These are phyloP conservation scores for Jasminum sambac DNA, from an alignment of 257 asterid genomes.

Conservation along the genomic window DNA sequence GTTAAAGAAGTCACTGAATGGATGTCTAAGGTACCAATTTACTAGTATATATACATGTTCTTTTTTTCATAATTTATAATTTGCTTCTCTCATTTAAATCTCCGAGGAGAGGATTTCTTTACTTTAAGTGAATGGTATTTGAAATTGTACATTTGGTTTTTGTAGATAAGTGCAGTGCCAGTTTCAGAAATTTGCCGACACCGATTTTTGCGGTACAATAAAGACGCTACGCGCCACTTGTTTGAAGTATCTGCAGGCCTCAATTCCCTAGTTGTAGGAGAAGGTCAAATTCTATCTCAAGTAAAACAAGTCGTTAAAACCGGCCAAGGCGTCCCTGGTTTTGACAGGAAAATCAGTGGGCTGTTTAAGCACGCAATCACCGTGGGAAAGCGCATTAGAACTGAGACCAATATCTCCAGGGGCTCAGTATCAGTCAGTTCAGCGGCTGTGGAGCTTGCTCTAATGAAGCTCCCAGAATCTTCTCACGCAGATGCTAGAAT, in stretches of 20 bases:
- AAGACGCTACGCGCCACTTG: conserved; percentile 46
- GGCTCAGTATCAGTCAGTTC: conserved; percentile 59
- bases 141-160: conserved; percentile 10
- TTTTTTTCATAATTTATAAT: not conserved
- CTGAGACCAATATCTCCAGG: conserved; percentile 46
- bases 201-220: conserved; percentile 39
- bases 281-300: conserved; percentile 56
- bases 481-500: conserved; percentile 36
- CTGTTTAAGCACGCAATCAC: conserved; percentile 52
- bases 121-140: not conserved
- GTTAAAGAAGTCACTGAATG: conserved; percentile 55
- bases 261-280: conserved; percentile 52
- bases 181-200: conserved; percentile 40
- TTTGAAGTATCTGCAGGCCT: conserved; percentile 57
- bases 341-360: conserved; percentile 49
- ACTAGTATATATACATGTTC: too few relatives aligned
- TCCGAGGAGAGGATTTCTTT: not conserved
- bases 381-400: conserved; percentile 51
- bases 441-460: conserved; percentile 55
- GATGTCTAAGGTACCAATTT: conserved; percentile 50
- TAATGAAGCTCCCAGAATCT: conserved; percentile 39
- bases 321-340: conserved; percentile 45
- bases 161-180: conserved; percentile 49
- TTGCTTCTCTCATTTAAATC: not conserved
- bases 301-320: conserved; percentile 50